phyloP scores from a whole-genome alignment of 2,329 filamentous ascomycete genomes.

The Botryotinia calthae region DNA sequence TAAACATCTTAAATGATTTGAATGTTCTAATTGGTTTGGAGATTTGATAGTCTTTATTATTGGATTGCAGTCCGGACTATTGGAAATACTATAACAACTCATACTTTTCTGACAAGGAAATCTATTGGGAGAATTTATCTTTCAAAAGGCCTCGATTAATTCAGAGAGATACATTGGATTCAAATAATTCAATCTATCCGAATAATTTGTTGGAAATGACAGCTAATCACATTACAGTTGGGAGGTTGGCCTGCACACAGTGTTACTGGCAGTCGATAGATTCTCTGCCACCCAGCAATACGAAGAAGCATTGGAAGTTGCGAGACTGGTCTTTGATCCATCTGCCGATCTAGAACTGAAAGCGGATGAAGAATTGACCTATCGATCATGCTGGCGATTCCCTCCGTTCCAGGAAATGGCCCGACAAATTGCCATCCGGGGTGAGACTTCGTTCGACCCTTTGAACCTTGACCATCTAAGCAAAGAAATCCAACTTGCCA shows the following conservation, averaged over 20 bases:
- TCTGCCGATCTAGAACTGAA: background rate
- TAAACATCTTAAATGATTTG: no score
- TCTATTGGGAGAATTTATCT: background rate
- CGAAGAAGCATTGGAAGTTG: conserved; percentile 22
- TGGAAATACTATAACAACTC: no score
- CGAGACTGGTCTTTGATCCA: background rate
- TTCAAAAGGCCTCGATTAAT: rapidly evolving
- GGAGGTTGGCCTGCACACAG: conserved; percentile 36
- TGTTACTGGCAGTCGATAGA: conserved; percentile 28
- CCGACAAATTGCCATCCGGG: background rate
- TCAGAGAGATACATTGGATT: background rate
- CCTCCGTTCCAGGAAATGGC: conserved; percentile 1
- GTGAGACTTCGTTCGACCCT: conserved; percentile 32
- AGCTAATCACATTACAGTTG: conserved; percentile 24
- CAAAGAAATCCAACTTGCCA: background rate
- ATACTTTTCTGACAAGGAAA: background rate
- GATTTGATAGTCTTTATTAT: no score
- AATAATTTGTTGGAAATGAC: background rate
- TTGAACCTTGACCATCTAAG: background rate
- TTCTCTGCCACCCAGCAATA: conserved; percentile 32
- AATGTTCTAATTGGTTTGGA: no score
- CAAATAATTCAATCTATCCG: background rate
- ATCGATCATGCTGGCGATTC: background rate
- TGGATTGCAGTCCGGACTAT: no score
- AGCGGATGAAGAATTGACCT: background rate